A percentile compares a stretch with the other conserved stretches of the same genome.
These are phyloP conservation scores for Cryptosporidium canis DNA, from an alignment of 169 alveolate species.

Conservation along the genomic window DNA sequence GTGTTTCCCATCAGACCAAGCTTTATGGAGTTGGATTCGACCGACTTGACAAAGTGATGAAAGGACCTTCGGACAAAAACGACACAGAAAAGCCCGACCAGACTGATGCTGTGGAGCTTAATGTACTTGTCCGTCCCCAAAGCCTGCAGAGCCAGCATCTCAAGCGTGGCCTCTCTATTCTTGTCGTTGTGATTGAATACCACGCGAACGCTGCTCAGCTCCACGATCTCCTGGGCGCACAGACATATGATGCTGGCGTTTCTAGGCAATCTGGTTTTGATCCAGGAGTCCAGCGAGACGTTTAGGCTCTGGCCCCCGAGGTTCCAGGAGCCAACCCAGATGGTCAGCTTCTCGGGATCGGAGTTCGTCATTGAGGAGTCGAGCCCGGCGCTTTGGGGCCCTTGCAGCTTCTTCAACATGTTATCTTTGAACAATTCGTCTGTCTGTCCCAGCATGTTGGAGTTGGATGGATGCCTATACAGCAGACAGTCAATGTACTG, in stretches of 20 bases:
- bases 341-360: conserved; percentile 51
- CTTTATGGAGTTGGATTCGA: conserved; percentile 82
- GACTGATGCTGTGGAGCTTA: conserved; percentile 77
- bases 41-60: conserved; percentile 76
- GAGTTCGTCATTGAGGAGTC: not conserved
- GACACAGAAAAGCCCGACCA: conserved; percentile 86
- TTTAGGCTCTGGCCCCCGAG: conserved; percentile 71
- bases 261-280: not conserved
- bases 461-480: conserved; percentile 77
- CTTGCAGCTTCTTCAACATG: not conserved
- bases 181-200: conserved; percentile 60
- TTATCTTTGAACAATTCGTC: not conserved
- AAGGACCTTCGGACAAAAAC: conserved; percentile 82
- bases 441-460: conserved; percentile 10
- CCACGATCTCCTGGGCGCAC: conserved; percentile 60
- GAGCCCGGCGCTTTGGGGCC: not conserved
- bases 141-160: conserved; percentile 15
- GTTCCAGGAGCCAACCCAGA: conserved; percentile 79
- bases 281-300: conserved; percentile 4
- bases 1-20: conserved; percentile 88
- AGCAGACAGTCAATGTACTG: conserved; percentile 86
- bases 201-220: conserved; percentile 48
- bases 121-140: conserved; percentile 74
- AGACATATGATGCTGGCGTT: conserved; percentile 62
- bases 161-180: conserved; percentile 57